Evolutionary conservation across 768 basidiomycete genomes (phyloP).

Genomic region (Hysterangium stoloniferum): DNA sequence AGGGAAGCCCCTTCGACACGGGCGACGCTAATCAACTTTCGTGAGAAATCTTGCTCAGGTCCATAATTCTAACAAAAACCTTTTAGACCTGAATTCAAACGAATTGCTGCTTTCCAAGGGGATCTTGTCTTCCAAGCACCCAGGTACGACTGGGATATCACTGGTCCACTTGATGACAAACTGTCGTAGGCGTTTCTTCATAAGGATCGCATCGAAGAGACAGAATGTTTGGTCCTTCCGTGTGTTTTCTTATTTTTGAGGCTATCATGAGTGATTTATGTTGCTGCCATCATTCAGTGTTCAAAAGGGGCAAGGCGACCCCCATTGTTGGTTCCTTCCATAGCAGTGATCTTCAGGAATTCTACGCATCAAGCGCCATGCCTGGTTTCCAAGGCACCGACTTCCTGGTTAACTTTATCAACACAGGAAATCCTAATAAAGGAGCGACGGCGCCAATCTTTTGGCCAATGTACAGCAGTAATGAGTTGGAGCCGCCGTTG

Average conservation of each 20-base stretch:
- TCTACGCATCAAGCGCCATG: slow-evolving; percentile 10
- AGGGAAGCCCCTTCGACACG: slow-evolving; percentile 25
- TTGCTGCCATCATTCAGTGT: not conserved
- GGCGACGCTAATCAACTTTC: slow-evolving; percentile 13
- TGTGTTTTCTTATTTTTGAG: slow-evolving; percentile 18
- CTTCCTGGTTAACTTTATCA: slow-evolving; percentile 19
- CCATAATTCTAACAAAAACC: too few species aligned
- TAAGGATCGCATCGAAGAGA: slow-evolving; percentile 23
- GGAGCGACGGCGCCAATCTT: slow-evolving; percentile 9
- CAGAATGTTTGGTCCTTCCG: slow-evolving; percentile 30
- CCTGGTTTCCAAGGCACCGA: slow-evolving; percentile 15
- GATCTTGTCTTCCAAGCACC: slow-evolving; percentile 32
- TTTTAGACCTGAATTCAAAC: slow-evolving; percentile 32
- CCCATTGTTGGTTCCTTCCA: slow-evolving; percentile 23
- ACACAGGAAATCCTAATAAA: slow-evolving; percentile 23
- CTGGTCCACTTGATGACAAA: not conserved
- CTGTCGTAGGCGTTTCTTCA: slow-evolving; percentile 26
- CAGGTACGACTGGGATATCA: too few species aligned
- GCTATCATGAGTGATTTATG: not conserved
- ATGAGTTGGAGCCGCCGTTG: slow-evolving; percentile 4
- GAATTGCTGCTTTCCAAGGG: slow-evolving; percentile 31
- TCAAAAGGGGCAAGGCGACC: slow-evolving; percentile 16
- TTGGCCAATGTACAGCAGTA: slow-evolving; percentile 14
- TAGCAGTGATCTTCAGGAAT: slow-evolving; percentile 13
- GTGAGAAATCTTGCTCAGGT: too few species aligned